Percentiles rank a stretch among this genome's conserved stretches.
phyloP scores from a whole-genome alignment of 169 alveolate species.

The Cystoisospora suis region DNA sequence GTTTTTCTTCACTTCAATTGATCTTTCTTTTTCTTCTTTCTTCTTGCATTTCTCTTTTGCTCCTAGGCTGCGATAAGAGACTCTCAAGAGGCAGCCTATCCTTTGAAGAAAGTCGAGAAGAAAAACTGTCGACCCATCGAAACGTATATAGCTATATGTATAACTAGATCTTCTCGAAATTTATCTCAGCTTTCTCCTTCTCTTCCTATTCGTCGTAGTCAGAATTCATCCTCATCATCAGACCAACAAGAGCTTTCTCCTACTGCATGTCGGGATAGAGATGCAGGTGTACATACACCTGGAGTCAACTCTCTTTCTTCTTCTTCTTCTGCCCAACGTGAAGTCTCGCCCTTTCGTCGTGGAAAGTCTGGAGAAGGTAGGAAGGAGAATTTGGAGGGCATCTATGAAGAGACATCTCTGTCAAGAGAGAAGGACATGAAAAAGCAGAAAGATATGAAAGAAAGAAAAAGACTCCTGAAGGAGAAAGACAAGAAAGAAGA shows the following conservation, averaged over 20 bases:
- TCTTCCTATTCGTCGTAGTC: no score
- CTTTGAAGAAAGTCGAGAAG: neutral
- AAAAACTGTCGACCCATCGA: neutral
- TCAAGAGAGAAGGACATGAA: neutral
- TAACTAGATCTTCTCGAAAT: no score
- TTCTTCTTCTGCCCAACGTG: no score
- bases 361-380: no score
- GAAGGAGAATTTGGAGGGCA: neutral
- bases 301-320: no score
- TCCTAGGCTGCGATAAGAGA: neutral
- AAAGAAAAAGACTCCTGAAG: neutral
- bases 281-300: no score
- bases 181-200: no score
- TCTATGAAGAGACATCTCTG: neutral
- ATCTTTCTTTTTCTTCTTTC: neutral
- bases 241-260: no score
- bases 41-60: neutral
- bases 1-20: neutral
- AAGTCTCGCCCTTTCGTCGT: no score
- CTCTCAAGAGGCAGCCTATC: constrained; percentile 1
- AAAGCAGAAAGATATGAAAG: neutral
- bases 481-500: no score
- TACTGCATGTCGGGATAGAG: no score
- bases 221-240: no score
- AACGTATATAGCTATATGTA: neutral